Evolutionary conservation across 345 rosid species (phyloP).

Genomic region (Sisymbrium irio): DNA sequence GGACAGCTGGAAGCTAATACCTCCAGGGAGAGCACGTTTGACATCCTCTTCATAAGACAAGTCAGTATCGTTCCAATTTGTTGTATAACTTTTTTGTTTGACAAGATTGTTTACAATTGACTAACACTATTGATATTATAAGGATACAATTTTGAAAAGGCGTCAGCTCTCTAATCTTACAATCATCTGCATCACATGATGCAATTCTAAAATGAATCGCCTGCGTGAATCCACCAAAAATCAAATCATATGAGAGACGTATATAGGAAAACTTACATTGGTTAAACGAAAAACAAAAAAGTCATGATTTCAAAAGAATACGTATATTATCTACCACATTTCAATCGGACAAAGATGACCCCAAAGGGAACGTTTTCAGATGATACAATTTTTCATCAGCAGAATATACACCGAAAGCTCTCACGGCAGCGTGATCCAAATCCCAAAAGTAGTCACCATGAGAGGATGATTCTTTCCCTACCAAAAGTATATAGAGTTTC

Average conservation of each 20-base stretch:
- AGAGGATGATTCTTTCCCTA: slow-evolving; percentile 3
- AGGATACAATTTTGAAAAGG: neutral
- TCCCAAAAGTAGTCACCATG: slow-evolving; percentile 8
- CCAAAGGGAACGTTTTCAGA: slow-evolving; percentile 7
- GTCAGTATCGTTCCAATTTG: too few relatives aligned
- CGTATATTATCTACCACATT: slow-evolving; percentile 6
- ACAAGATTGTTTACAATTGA: too few relatives aligned
- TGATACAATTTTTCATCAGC: neutral
- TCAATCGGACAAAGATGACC: slow-evolving; percentile 5
- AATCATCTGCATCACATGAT: neutral
- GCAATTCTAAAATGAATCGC: neutral
- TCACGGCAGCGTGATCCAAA: slow-evolving; percentile 18
- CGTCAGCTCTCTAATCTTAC: neutral
- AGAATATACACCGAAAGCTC: slow-evolving; percentile 23
- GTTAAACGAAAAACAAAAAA: neutral
- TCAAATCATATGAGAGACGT: neutral
- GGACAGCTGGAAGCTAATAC: too few relatives aligned
- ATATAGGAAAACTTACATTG: neutral
- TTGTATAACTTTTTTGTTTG: too few relatives aligned
- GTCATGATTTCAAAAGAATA: slow-evolving; percentile 1
- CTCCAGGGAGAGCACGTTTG: too few relatives aligned
- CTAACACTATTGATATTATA: too few relatives aligned
- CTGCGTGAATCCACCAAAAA: neutral
- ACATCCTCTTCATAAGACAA: too few relatives aligned
- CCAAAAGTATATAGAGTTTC: slow-evolving; percentile 1